These are phyloP conservation scores for Plantago elongata DNA, from an alignment of 257 asterid species.

Conservation along the genomic window DNA sequence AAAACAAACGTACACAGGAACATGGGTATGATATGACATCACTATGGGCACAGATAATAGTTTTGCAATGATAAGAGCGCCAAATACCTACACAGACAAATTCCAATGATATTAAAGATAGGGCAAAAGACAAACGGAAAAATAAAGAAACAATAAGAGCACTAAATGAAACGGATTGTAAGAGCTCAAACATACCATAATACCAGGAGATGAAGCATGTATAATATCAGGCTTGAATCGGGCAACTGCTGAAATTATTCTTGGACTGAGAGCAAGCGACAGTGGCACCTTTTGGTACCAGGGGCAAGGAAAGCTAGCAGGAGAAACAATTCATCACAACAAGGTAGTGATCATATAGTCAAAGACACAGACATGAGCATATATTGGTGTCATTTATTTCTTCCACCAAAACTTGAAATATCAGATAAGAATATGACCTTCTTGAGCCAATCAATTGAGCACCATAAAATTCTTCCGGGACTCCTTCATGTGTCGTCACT, in stretches of 20 bases:
- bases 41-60: slow-evolving; percentile 77
- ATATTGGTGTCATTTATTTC: neutral
- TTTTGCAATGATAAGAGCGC: slow-evolving; percentile 87
- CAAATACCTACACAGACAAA: slow-evolving; percentile 75
- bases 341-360: neutral
- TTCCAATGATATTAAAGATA: too few species aligned
- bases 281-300: slow-evolving; percentile 89
- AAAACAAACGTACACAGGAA: slow-evolving; percentile 73
- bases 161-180: slow-evolving; percentile 3
- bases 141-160: neutral
- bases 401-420: too few species aligned
- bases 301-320: slow-evolving; percentile 90
- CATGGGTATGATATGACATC: slow-evolving; percentile 97
- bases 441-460: slow-evolving; percentile 88
- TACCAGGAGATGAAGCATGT: slow-evolving; percentile 98
- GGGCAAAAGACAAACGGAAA: too few species aligned
- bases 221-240: slow-evolving; percentile 95
- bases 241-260: slow-evolving; percentile 93
- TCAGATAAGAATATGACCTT: slow-evolving; percentile 45
- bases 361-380: neutral
- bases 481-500: slow-evolving; percentile 98
- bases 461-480: slow-evolving; percentile 92
- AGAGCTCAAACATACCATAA: slow-evolving; percentile 53
- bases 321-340: slow-evolving; percentile 11
- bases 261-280: slow-evolving; percentile 96